Conservation (phyloP, 805 yeast genomes). For the Lipomyces starkeyi region DNA sequence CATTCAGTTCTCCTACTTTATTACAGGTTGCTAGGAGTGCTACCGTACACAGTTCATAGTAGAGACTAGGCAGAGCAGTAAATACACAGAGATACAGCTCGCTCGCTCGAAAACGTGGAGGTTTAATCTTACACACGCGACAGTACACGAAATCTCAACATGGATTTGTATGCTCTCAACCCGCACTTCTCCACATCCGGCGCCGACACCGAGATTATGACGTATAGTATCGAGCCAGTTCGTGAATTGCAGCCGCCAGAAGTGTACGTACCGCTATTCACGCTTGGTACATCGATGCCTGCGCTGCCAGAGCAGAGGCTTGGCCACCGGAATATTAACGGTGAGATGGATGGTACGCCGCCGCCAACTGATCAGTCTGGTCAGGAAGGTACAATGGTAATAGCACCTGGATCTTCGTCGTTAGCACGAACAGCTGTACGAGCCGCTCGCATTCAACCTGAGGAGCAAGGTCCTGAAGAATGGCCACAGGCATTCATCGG, state of each 20-base stretch:
- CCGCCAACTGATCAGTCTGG: neutral
- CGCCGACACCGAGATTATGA: too few relatives aligned
- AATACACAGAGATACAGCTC: neutral
- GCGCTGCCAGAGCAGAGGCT: neutral
- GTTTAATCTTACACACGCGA: neutral
- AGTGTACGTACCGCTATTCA: neutral
- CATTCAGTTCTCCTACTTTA: neutral
- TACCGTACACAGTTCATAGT: too few relatives aligned
- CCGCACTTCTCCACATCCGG: neutral
- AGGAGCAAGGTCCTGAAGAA: neutral
- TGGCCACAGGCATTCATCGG: neutral
- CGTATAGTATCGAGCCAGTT: neutral
- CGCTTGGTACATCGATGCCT: neutral
- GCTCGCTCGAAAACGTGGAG: neutral
- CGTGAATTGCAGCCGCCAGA: neutral
- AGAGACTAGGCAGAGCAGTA: neutral
- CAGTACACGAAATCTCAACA: neutral
- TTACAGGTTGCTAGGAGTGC: neutral
- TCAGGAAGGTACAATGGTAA: neutral
- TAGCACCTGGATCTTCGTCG: neutral
- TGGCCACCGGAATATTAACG: neutral
- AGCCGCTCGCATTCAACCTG: neutral
- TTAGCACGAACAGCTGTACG: neutral
- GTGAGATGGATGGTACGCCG: neutral
- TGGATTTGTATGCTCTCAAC: neutral